Conservation (phyloP, 2,329 filamentous ascomycete genomes). For the Diaporthe sp. region DNA sequence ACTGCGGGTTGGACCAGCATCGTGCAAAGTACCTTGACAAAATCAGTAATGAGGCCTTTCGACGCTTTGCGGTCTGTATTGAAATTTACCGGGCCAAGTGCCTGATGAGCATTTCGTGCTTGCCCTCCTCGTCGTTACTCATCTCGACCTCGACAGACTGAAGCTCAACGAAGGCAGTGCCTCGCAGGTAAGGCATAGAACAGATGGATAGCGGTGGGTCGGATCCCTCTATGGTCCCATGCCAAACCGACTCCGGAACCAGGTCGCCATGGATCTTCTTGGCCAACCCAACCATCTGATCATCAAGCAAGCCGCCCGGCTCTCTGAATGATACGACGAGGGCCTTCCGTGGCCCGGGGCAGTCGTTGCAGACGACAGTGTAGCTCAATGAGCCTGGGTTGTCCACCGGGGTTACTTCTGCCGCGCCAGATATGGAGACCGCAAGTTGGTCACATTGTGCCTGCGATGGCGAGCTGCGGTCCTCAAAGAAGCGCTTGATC, state of each 20-base stretch:
- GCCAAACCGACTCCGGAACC: constrained; percentile 44
- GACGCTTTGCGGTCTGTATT: no score
- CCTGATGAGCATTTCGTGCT: constrained; percentile 29
- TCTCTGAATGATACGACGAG: neutral
- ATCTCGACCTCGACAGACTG: constrained; percentile 41
- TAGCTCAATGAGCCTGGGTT: constrained; percentile 49
- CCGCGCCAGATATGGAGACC: constrained; percentile 42
- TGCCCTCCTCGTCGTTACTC: constrained; percentile 6
- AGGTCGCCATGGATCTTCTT: constrained; percentile 46
- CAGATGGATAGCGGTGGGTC: constrained; percentile 45
- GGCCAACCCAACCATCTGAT: constrained; percentile 43
- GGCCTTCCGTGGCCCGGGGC: constrained; percentile 35
- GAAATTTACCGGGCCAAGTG: constrained; percentile 40
- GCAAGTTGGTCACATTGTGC: constrained; percentile 45
- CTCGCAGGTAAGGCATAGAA: constrained; percentile 40
- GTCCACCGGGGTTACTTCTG: constrained; percentile 44
- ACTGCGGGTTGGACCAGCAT: constrained; percentile 41
- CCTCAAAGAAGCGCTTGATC: constrained; percentile 40
- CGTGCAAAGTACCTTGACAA: constrained; percentile 47
- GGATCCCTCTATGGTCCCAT: constrained; percentile 45
- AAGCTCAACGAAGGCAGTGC: constrained; percentile 38
- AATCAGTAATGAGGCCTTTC: neutral
- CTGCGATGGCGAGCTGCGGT: constrained; percentile 45
- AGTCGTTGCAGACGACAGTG: constrained; percentile 46
- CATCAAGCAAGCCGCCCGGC: neutral